phyloP scores from a whole-genome alignment of 192 early-diverging fungal species.

The Coemansia sp. region DNA sequence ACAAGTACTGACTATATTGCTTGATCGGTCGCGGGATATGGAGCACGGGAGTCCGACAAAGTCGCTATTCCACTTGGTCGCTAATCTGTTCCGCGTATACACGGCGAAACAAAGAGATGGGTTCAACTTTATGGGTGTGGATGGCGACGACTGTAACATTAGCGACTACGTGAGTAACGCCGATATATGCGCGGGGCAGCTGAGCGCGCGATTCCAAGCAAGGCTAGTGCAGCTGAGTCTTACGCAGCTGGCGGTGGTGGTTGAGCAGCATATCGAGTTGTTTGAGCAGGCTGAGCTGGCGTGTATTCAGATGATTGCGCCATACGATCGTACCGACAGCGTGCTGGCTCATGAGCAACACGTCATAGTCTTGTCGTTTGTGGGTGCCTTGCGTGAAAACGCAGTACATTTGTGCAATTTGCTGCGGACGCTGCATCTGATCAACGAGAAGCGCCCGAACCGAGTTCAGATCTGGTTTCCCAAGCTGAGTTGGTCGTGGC shows the following conservation, averaged over 20 bases:
- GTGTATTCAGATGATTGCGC: conserved; percentile 31
- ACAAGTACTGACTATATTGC: conserved; percentile 18
- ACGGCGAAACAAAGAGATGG: neutral
- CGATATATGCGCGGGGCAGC: neutral
- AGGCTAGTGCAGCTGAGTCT: conserved; percentile 20
- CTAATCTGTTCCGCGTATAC: conserved; percentile 9
- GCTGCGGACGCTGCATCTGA: conserved; percentile 25
- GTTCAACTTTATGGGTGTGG: neutral
- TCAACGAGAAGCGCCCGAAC: conserved; percentile 19
- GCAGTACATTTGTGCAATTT: conserved; percentile 24
- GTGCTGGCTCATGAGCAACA: conserved; percentile 24
- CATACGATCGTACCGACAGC: conserved; percentile 21
- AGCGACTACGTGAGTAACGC: neutral
- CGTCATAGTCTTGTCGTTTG: conserved; percentile 42
- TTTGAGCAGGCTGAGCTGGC: conserved; percentile 27
- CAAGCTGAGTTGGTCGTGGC: conserved; percentile 36
- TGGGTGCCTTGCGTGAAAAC: conserved; percentile 45
- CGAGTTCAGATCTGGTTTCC: conserved; percentile 45
- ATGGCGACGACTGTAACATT: neutral
- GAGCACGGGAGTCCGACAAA: conserved; percentile 30
- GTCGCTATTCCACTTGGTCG: conserved; percentile 33
- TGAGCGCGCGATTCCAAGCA: conserved; percentile 5
- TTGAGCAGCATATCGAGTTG: conserved; percentile 26
- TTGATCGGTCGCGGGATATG: conserved; percentile 22
- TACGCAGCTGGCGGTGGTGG: conserved; percentile 21